phyloP scores from a whole-genome alignment of 768 basidiomycete species.

The Termitomyces sp. region DNA sequence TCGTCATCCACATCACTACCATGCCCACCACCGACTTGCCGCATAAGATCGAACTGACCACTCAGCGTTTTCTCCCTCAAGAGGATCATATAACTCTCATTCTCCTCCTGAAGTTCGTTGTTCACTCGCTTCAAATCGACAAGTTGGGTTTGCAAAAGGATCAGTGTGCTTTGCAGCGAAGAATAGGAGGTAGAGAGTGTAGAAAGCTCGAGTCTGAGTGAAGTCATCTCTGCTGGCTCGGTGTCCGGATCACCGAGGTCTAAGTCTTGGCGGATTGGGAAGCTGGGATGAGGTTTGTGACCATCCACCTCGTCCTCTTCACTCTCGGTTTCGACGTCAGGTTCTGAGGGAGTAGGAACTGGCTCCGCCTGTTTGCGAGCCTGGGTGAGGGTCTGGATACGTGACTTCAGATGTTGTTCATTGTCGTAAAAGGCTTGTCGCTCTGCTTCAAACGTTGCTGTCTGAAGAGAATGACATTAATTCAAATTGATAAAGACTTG shows the following conservation, averaged over 20 bases:
- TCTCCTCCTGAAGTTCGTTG: slow-evolving; percentile 88
- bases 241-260: slow-evolving; percentile 61
- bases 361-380: slow-evolving; percentile 54
- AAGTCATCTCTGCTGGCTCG: slow-evolving; percentile 86
- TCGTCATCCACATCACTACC: slow-evolving; percentile 32
- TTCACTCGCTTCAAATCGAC: slow-evolving; percentile 88
- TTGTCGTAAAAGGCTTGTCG: slow-evolving; percentile 91
- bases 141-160: slow-evolving; percentile 82
- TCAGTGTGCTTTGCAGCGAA: slow-evolving; percentile 79
- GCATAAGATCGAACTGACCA: slow-evolving; percentile 80
- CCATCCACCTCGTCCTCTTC: slow-evolving; percentile 27
- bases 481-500: background rate
- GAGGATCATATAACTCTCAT: slow-evolving; percentile 95
- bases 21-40: slow-evolving; percentile 54
- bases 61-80: slow-evolving; percentile 87
- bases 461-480: slow-evolving; percentile 40
- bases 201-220: slow-evolving; percentile 78
- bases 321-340: slow-evolving; percentile 39
- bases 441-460: slow-evolving; percentile 87
- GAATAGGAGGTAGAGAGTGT: slow-evolving; percentile 83
- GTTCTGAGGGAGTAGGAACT: slow-evolving; percentile 30
- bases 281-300: slow-evolving; percentile 14
- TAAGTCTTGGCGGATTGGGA: slow-evolving; percentile 33
- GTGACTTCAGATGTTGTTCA: slow-evolving; percentile 89
- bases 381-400: slow-evolving; percentile 77